phyloP scores from a whole-genome alignment of 2,329 filamentous ascomycete genomes.

The Arachnopeziza araneosa region DNA sequence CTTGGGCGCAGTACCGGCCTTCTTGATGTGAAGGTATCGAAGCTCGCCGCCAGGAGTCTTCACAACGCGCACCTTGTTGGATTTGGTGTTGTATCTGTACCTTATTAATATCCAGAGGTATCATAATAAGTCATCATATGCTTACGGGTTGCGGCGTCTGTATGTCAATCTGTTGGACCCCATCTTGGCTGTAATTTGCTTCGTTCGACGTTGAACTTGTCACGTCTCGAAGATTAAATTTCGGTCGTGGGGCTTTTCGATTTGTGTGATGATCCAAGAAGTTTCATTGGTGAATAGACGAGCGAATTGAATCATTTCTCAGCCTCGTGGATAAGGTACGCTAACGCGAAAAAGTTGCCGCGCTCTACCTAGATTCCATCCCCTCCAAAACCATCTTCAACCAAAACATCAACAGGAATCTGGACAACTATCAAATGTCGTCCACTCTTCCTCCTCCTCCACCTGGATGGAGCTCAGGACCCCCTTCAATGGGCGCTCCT shows the following conservation, averaged over 20 bases:
- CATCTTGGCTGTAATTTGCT: conserved; percentile 38
- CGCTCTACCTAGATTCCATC: not conserved
- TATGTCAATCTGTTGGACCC: conserved; percentile 43
- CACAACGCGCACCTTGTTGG: conserved; percentile 92
- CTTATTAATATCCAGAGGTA: conserved; percentile 9
- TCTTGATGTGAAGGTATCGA: conserved; percentile 98
- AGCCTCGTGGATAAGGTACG: not conserved
- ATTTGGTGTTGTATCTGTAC: conserved; percentile 90
- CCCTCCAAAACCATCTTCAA: conserved; percentile 11
- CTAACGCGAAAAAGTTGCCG: conserved; percentile 1
- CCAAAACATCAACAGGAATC: conserved; percentile 17
- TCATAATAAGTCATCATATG: not conserved
- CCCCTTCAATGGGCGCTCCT: conserved; percentile 43
- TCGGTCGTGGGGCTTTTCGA: not conserved
- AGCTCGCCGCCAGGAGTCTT: conserved; percentile 96
- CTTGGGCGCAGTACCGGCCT: conserved; percentile 96
- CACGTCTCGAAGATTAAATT: conserved; percentile 1
- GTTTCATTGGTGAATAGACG: not conserved
- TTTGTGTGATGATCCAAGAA: not conserved
- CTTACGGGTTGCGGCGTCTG: conserved; percentile 73
- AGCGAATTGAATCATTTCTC: not conserved
- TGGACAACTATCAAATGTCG: conserved; percentile 42
- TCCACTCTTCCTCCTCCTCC: conserved; percentile 62
- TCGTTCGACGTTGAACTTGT: conserved; percentile 35
- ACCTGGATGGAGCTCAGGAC: conserved; percentile 55